Evolutionary conservation across 495 filamentous ascomycete species (phyloP), one percentile per base, ranked within the genome.

Genomic region (Darksidea phi): DNA sequence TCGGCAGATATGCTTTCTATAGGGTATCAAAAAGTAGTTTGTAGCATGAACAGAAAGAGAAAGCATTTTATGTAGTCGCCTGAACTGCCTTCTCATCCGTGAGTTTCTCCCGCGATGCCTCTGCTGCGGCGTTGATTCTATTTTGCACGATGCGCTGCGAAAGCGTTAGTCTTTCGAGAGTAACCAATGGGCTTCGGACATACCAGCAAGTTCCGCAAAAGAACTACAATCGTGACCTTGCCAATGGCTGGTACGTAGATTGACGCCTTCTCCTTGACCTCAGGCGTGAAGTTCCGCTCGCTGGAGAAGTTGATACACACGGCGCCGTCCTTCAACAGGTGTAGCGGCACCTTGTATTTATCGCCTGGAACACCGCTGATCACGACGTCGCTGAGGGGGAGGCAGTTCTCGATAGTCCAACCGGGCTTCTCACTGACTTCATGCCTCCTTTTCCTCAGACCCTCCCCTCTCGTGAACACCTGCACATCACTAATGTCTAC

Each of bases 241-340:
- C 94, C 94, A 68, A 95, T 95, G 1, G 91, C 92, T 6, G 94
- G 94, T 6, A 97, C 91, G 61, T 95, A 98, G 67, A 98, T 92
- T n/a, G 89, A 89, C 1, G 94, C 94, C 76, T 89, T 92, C 69
- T 95, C 88, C 76, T 94, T 96, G 46, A 98, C 84, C 52, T 87
- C 87, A 0, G 84, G 82, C 54, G 83, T 86, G 73, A 98, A 98
- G 76, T 98, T 98, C 80, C 91, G 91, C 72, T 91, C 91, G 42
- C 88, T 95, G 15, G 91, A 95, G 74, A 98, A 97, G 74, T 98
- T 98, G 74, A 98, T 88, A 76, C 94, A 98, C 18, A 96, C 89
- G 41, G 88, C 91, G 51, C 94, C 94, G 41, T 96, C 89, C 41
- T 88, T 82, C 60, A 98, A 74, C 53, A 95, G 74, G 41, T 87